Percentiles rank a stretch among this genome's conserved stretches.
These are phyloP conservation scores for Zanthoxylum bungeanum DNA, from an alignment of 345 rosid genomes.

Conservation along the genomic window DNA sequence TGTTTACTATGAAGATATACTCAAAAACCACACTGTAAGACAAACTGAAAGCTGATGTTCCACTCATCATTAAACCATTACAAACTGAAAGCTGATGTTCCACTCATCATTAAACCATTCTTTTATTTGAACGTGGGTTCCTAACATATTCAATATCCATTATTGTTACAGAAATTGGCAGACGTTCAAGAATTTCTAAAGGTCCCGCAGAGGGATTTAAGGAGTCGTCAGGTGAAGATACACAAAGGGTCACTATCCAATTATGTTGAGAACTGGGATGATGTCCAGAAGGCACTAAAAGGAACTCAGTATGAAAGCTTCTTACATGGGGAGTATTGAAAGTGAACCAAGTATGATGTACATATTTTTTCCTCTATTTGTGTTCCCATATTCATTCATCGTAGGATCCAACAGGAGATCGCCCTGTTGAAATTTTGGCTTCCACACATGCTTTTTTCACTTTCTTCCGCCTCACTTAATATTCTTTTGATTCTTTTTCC, in stretches of 20 bases:
- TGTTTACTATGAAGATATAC: conserved; percentile 86
- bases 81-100: neutral
- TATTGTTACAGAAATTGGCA: conserved; percentile 52
- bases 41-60: neutral
- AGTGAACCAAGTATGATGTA: conserved; percentile 37
- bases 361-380: conserved; percentile 14
- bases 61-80: neutral
- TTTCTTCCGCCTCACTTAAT: neutral
- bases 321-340: conserved; percentile 49
- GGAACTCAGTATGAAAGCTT: conserved; percentile 65
- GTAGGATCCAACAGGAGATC: conserved; percentile 30
- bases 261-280: conserved; percentile 75
- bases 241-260: conserved; percentile 73
- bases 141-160: neutral
- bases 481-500: conserved; percentile 55
- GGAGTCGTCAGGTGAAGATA: conserved; percentile 92
- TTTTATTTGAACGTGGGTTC: conserved; percentile 2
- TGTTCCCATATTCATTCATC: conserved; percentile 15
- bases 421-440: conserved; percentile 46
- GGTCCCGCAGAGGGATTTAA: conserved; percentile 65
- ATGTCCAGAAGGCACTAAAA: conserved; percentile 56
- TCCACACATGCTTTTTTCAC: conserved; percentile 5
- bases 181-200: conserved; percentile 82
- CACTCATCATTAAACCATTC: neutral
- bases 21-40: conserved; percentile 78